phyloP scores from a whole-genome alignment of 106 monocot species.

The Acorus calamus region DNA sequence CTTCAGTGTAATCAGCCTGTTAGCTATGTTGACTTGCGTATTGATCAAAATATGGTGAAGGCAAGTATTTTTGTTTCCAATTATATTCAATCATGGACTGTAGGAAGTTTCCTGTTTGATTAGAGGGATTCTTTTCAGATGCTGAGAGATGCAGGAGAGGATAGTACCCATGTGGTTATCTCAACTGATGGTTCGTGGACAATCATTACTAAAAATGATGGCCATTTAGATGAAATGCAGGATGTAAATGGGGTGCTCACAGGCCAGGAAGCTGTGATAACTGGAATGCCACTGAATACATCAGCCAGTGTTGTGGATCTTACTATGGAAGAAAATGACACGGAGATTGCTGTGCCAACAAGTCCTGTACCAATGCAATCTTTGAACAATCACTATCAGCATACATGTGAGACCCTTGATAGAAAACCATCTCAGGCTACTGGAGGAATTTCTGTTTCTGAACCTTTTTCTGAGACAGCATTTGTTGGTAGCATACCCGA shows the following conservation, averaged over 20 bases:
- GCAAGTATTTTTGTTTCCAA: constrained; percentile 18
- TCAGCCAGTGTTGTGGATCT: constrained; percentile 13
- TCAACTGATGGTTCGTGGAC: constrained; percentile 20
- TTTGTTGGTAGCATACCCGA: no score
- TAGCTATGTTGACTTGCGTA: constrained; percentile 55
- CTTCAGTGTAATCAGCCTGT: constrained; percentile 77
- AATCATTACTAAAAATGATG: not conserved
- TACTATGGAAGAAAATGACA: constrained; percentile 8
- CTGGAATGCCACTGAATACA: not conserved
- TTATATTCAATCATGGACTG: not conserved
- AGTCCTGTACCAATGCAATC: not conserved
- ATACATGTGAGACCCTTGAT: constrained; percentile 2
- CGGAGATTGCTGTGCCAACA: not conserved
- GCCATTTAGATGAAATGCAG: not conserved
- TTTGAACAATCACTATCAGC: not conserved
- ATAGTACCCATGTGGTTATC: constrained; percentile 11
- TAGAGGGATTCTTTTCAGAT: constrained; percentile 8
- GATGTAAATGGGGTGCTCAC: not conserved
- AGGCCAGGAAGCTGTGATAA: not conserved
- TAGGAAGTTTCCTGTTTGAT: not conserved
- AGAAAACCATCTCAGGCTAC: constrained; percentile 9
- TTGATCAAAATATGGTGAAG: constrained; percentile 84
- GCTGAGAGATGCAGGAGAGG: constrained; percentile 12
- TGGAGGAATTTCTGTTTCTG: not conserved
- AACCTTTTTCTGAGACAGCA: not conserved